A percentile compares a stretch with the other conserved stretches of the same genome.
These are phyloP conservation scores for Cyclotella choctawhatcheeana DNA, from an alignment of 108 stramenopile genomes.

Conservation along the genomic window DNA sequence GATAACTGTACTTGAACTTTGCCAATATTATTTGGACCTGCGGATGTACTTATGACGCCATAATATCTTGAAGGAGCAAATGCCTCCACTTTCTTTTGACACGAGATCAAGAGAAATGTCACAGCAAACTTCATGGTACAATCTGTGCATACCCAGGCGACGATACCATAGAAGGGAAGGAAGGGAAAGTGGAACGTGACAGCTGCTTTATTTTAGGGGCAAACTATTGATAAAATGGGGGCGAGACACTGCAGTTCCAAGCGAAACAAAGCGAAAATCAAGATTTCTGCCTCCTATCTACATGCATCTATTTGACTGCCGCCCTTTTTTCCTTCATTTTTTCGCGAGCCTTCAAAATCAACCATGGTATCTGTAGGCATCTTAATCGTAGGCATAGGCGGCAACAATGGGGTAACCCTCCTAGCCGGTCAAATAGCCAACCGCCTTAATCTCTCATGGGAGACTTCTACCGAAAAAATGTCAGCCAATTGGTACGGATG, in stretches of 20 bases:
- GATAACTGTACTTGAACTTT: not conserved
- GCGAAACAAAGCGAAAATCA: too few species aligned
- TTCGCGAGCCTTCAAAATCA: not conserved
- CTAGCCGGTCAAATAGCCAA: slow-evolving; percentile 79
- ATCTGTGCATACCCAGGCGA: not conserved
- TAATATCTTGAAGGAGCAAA: not conserved
- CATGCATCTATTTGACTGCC: not conserved
- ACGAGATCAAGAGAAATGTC: not conserved
- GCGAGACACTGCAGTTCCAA: too few species aligned
- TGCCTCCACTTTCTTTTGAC: not conserved
- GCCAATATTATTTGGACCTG: too few species aligned
- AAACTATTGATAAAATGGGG: not conserved
- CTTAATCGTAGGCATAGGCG: slow-evolving; percentile 83
- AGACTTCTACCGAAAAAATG: slow-evolving; percentile 54
- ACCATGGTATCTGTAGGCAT: slow-evolving; percentile 52
- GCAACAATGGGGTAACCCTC: slow-evolving; percentile 85
- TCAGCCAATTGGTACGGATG: slow-evolving; percentile 79
- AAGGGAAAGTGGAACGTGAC: not conserved
- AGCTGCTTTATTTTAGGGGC: too few species aligned
- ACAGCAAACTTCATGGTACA: not conserved
- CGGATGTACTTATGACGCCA: not conserved
- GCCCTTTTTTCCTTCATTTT: not conserved
- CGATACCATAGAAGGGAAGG: not conserved
- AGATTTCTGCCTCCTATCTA: too few species aligned
- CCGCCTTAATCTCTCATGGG: slow-evolving; percentile 58